Evolutionary conservation across 1,284 basidiomycete species (phyloP), one percentile per base, ranked within the genome.

Genomic region (Singerocomus rubriflavus): DNA sequence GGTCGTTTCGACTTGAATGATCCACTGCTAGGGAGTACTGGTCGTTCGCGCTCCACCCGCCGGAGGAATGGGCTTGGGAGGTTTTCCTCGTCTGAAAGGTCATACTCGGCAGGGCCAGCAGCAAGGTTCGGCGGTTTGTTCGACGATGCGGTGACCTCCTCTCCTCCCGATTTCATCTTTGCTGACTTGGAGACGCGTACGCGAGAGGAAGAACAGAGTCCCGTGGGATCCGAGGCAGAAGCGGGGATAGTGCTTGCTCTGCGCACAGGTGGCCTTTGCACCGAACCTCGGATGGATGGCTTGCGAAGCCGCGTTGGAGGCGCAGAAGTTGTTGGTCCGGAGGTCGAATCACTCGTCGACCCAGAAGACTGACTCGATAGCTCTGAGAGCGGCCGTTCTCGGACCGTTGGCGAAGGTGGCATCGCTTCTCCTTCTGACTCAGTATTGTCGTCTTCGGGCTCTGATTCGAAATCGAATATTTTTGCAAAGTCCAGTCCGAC

Each of bases 1-100:
- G 72, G 67, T 41, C 76, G 64, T 59, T 77, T 78, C 32, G 59
- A 65, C 44, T 59, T 63, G 41, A 61, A 57, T 48, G 46, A 54
- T 39, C 62, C 50, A 54, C 54, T 30, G 46, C 50, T 39, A 3
- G 44, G 57, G 26, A 30, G 31, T 11, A 16, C 48, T 31, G 51
- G 38, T 14, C 64, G 67, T 17, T 71, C 71, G 14, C 76, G 72
- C 25, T 82, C 81, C 1, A 62, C 63, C 26, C 78, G 74, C 66
- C 85, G 86, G 37, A 93, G 62, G 70, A 92, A 93, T 2, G 91
- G 91, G 57, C 85, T 88, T 0, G 90, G 91, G 0, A 92, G 74
- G 65, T 90, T 91, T 66, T 91, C 89, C 61, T 91, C 88, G 63
- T 92, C 87, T 2, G 74, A 74, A 6, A 85, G 59, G 66, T 91